Base-by-base conservation (phyloP, 2,329 filamentous ascomycete genomes). In the Aspergillus sp. region DNA sequence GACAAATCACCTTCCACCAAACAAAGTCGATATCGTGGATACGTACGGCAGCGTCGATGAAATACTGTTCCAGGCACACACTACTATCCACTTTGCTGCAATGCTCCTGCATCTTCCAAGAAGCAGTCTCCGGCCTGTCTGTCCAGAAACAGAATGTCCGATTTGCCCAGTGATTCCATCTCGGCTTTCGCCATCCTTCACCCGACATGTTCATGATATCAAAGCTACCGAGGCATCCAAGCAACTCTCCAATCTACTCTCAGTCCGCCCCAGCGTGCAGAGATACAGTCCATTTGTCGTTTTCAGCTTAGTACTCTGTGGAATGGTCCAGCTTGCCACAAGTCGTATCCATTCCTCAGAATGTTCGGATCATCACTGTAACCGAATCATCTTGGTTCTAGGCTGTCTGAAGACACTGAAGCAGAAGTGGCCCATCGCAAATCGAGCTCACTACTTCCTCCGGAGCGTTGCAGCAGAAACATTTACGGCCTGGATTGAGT, bases 91-190 rank as follows among this genome's bases (percentile, higher is more conserved):
- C 28, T 77, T 75, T 57, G 81, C 82, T 4, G 78, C 87, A 0
- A 91, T 94, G 70, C 84, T 92, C 59, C 82, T 93, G 17, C 90
- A 94, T 71, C 85, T 92, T 58, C 90, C 90, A 2, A 85, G 89
- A 63, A 92, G 89, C n/a, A 88, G 91, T 67, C 81, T 93, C 12
- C 72, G 68, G 21, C 66, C 69, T 6, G 65, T 67, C 4, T 55
- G 73, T 4, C 64, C 71, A 2, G 68, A 70, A 10, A 41, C 43
- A 7, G 58, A 38, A 5, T 38, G 36, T 19, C 32, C 51, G 2
- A 52, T 60, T 15, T 56, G 30, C 57, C 67, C 19, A 59, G 69
- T 36, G 63, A 70, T 50, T 59, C 63, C 47, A 67, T 71, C 56
- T 71, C 72, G 67, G 66, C 72, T 74, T 9, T 69, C 73, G 1